These are phyloP conservation scores for Paecilomyces niveus DNA, from an alignment of 2,329 filamentous ascomycete species.

Conservation along the genomic window DNA sequence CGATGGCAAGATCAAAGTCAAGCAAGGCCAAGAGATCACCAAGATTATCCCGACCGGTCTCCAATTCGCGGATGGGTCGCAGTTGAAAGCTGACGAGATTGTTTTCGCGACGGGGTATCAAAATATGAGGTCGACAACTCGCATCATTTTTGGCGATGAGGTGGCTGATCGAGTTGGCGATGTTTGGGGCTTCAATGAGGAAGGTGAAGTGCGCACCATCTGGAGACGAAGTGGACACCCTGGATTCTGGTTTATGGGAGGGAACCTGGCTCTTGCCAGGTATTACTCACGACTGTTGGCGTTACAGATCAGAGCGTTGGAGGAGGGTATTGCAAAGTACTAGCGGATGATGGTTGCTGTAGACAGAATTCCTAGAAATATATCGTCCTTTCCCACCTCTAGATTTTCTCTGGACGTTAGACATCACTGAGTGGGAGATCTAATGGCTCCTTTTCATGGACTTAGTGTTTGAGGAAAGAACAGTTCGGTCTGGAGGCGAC, in stretches of 20 bases:
- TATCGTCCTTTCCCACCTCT: no score
- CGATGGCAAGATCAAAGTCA: slow-evolving; percentile 59
- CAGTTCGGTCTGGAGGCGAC: no score
- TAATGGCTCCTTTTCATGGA: no score
- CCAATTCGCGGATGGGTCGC: slow-evolving; percentile 49
- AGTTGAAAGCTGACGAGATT: slow-evolving; percentile 57
- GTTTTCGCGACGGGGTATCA: slow-evolving; percentile 54
- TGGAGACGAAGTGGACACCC: slow-evolving; percentile 58
- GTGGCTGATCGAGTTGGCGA: slow-evolving; percentile 53
- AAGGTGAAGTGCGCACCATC: slow-evolving; percentile 51
- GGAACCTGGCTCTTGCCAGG: slow-evolving; percentile 56
- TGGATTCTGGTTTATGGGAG: slow-evolving; percentile 62
- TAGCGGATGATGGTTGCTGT: neutral
- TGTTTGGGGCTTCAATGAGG: slow-evolving; percentile 55
- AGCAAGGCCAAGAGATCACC: slow-evolving; percentile 53
- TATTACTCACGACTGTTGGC: slow-evolving; percentile 52
- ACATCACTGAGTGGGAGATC: no score
- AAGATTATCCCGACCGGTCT: slow-evolving; percentile 45
- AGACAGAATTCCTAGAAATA: no score
- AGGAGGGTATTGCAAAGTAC: slow-evolving; percentile 18
- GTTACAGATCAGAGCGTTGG: slow-evolving; percentile 43
- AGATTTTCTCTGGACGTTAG: no score
- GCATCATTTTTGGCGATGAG: slow-evolving; percentile 55
- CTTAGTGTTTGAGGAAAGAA: no score
- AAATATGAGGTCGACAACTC: slow-evolving; percentile 60